Base-by-base conservation (phyloP, 805 yeast genomes). In the Saturnispora serradocipensis region DNA sequence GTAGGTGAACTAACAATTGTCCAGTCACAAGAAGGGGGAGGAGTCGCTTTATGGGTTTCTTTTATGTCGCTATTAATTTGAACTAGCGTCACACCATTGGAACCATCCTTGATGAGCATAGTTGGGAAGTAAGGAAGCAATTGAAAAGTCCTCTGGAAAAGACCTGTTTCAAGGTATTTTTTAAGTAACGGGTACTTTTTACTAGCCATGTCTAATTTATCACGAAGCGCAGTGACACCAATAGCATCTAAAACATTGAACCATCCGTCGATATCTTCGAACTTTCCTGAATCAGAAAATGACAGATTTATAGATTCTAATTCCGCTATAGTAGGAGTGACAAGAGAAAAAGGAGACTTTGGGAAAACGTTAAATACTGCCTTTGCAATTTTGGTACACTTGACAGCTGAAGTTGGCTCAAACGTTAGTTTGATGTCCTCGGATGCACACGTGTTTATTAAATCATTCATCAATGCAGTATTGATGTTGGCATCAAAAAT, bases 381-480 rank as follows among this genome's bases (percentile, higher is more conserved):
- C 28, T 62, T 28, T 0, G 79, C 73, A 3, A 85, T 57, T 51
- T 73, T 71, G 0, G 65, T 63, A 2, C 90, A 76, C 61, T 88
- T 88, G 3, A 79, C 72, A 1, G 70, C 72, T 1, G 93, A 83
- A 0, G 96, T 88, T 4, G 97, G 96, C 57, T 88, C 97, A 53
- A 82, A 72, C 1, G 84, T 68, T 2, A 75, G 70, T 9, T 62
- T 65, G 10, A 69, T 65, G 38, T 54, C 60, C 28, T 50, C 49
- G 1, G 55, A 50, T 10, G 39, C 48, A 0, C 66, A 50, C 10
- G 50, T 50, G 5, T 60, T 59, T 18, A 76, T 48, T 0, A 82
- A 67, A 6, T 64, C 64, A 34, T 64, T 59, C 56, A 76, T 67
- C 15, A 75, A 69, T 2, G 64, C 64, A 0, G 64, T 55, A 1